Percentiles rank a stretch among this genome's conserved stretches.
Conservation (phyloP, 768 basidiomycete species). For the Leccinum sublutescens region DNA sequence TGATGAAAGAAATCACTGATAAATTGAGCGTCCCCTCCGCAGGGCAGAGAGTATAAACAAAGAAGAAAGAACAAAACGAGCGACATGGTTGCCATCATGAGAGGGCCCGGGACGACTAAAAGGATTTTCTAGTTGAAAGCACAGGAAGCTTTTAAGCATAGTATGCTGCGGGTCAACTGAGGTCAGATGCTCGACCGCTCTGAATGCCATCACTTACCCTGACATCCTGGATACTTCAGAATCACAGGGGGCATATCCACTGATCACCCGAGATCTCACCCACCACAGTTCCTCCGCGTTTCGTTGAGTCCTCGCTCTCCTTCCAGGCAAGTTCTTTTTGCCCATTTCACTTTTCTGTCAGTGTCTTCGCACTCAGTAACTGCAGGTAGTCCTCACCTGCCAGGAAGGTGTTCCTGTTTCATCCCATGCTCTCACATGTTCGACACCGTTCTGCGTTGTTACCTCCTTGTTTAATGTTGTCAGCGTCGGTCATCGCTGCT, state of each 20-base stretch:
- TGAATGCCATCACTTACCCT: background rate
- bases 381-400: too few relatives aligned
- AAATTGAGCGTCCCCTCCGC: slow-evolving; percentile 17
- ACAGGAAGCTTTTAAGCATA: background rate
- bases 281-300: background rate
- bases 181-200: background rate
- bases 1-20: slow-evolving; percentile 4
- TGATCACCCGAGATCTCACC: background rate
- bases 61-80: slow-evolving; percentile 3
- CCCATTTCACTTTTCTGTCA: too few relatives aligned
- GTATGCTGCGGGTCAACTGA: background rate
- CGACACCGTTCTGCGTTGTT: too few relatives aligned
- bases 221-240: background rate
- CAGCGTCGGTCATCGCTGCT: too few relatives aligned
- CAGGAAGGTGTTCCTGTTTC: too few relatives aligned
- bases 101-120: background rate
- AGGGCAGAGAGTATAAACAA: background rate
- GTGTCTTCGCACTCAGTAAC: too few relatives aligned
- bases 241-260: background rate
- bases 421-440: too few relatives aligned
- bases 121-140: background rate
- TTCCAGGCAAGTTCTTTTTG: too few relatives aligned
- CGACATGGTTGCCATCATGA: slow-evolving; percentile 1
- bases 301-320: too few relatives aligned
- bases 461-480: too few relatives aligned